Conservation (phyloP, 352 stramenopile genomes). For the Pythium sukuiense region DNA sequence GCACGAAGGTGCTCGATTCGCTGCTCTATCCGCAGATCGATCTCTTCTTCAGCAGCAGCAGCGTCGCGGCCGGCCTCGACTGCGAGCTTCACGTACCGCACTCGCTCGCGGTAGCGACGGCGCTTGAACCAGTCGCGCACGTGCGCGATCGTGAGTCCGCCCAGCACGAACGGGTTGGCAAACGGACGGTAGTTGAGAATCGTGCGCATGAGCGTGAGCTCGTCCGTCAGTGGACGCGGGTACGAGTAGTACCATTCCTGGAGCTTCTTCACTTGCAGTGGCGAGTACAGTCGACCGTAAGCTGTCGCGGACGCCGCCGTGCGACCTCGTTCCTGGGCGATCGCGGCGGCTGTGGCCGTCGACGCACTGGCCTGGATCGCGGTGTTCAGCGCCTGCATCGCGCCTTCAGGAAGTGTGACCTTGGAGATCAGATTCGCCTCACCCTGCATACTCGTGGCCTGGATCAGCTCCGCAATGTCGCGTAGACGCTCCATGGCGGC, state of each 20-base stretch:
- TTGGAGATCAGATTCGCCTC: conserved; percentile 81
- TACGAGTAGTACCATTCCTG: conserved; percentile 87
- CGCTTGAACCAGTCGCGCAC: conserved; percentile 88
- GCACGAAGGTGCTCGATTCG: conserved; percentile 68
- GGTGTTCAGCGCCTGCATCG: conserved; percentile 55
- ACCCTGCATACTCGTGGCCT: conserved; percentile 83
- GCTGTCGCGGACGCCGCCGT: conserved; percentile 35
- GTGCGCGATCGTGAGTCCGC: conserved; percentile 61
- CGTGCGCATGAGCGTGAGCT: conserved; percentile 82
- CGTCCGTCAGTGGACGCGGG: conserved; percentile 69
- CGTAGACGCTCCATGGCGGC: conserved; percentile 64
- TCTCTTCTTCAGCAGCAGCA: conserved; percentile 69
- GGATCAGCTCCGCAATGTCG: conserved; percentile 78
- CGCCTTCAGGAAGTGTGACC: conserved; percentile 56
- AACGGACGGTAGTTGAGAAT: conserved; percentile 84
- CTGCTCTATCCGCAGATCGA: conserved; percentile 76
- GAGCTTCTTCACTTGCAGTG: conserved; percentile 74
- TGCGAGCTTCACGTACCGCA: conserved; percentile 75
- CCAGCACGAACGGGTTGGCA: conserved; percentile 61
- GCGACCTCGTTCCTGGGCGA: conserved; percentile 69
- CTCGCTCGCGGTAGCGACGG: conserved; percentile 71
- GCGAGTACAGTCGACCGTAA: conserved; percentile 56
- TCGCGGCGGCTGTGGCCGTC: conserved; percentile 60
- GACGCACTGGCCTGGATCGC: conserved; percentile 67
- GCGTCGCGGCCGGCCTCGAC: conserved; percentile 63